Base-by-base conservation (phyloP, 2,329 filamentous ascomycete genomes). In the Myrmaecium sp. region DNA sequence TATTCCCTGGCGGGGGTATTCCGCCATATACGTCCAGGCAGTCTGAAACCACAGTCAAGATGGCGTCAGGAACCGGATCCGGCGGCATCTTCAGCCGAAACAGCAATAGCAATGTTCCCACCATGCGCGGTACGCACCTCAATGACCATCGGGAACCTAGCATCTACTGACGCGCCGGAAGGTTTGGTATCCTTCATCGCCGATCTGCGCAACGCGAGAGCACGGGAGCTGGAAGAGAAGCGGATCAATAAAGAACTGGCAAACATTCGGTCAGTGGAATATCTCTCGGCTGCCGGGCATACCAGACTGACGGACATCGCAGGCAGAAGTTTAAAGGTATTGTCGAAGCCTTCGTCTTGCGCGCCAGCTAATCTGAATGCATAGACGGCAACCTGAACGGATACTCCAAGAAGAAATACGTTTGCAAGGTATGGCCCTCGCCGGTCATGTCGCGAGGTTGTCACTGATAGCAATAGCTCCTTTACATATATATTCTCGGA, bases 381-480 rank as follows among this genome's bases (percentile, higher is more conserved):
- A 23, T 26, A 73, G 80, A 89, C 52, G 84, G 83, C 37, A 89
- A 68, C 47, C 62, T 98, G 31, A 93, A 77, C 49, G 91, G 89
- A 38, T 98, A 98, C 50, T 83, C 94, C 63, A 94, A 91, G 65
- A 98, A 98, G 69, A 98, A 98, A 78, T 98, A 98, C 51, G 89
- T 98, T 39, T 98, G 89, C 80, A 98, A 98, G 63, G 68, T 72
- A 57, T 14, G 10, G 16, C 15, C 8, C n/a, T n/a, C n/a, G n/a
- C n/a, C n/a, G n/a, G 13, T 18, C 6, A 19, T 18, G 14, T 8
- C 8, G 6, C 12, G 16, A 29, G 18, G 8, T 8, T 8, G n/a
- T n/a, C n/a, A n/a, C n/a, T n/a, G n/a, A n/a, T n/a, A n/a, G n/a
- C n/a, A n/a, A n/a, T 37, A 69, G 73, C 71, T 98, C 40, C 65